Base-by-base conservation (phyloP, 2,329 filamentous ascomycete species). In the Talaromyces sp. region DNA sequence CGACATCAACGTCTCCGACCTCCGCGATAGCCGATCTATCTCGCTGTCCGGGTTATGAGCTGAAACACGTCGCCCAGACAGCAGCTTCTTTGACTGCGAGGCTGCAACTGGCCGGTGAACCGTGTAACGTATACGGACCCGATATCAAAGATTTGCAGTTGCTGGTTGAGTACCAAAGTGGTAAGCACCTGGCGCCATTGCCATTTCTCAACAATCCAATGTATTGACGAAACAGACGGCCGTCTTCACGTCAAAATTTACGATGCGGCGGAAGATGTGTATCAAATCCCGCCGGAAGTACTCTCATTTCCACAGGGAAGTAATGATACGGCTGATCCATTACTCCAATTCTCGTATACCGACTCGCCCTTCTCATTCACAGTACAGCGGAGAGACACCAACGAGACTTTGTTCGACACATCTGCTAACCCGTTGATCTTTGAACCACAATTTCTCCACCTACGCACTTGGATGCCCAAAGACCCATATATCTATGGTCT, bases 401-500 rank as follows among this genome's bases (percentile, higher is more conserved):
- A 73, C 8, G 72, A 79, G 59, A 71, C 75, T 0, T 67, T 92
- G 11, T 91, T 92, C 71, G 87, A 93, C 69, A 90, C 89, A 0
- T 86, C 86, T 0, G 86, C 82, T 1, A 83, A 84, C 2, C 79
- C 81, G 5, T 77, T 95, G 11, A 80, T 95, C 48, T 95, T 92
- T 68, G 88, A 95, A 76, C 85, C 85, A 7, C 90, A 95, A 73
- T 93, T 92, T 69, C 75, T 93, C 25, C 85, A 88, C 23, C 80
- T 93, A 62, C 83, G 88, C 44, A 93, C 90, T 2, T 84, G 81
- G 64, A 79, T 95, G 14, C 90, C 91, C 0, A 74, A 83, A 0
- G 80, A 86, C 61, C 88, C 90, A 0, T 85, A 89, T 68, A 78
- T 95, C 7, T 95, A 95, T 71, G 91, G 91, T 0, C 81, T 93